phyloP scores from a whole-genome alignment of 805 yeast genomes.

The Brettanomyces sp. region DNA sequence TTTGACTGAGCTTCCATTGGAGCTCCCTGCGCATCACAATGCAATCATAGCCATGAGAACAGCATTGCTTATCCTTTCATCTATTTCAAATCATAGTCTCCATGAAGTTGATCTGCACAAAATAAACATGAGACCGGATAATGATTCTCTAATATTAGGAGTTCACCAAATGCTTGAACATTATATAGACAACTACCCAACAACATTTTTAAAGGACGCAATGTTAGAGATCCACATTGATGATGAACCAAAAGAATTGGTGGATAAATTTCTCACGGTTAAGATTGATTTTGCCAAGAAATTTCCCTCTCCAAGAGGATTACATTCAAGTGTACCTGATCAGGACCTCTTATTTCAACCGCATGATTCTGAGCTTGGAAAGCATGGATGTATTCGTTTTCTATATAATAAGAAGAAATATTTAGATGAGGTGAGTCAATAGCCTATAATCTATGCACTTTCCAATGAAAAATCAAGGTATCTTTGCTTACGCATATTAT shows the following conservation, averaged over 20 bases:
- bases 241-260: slow-evolving; percentile 15
- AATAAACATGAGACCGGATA: slow-evolving; percentile 2
- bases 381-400: slow-evolving; percentile 24
- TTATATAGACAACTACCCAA: slow-evolving; percentile 21
- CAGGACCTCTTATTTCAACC: slow-evolving; percentile 18
- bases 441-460: background rate
- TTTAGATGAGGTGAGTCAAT: slow-evolving; percentile 14
- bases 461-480: slow-evolving; percentile 31
- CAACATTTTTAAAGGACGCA: slow-evolving; percentile 16
- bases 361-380: slow-evolving; percentile 23
- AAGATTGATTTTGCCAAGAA: slow-evolving; percentile 19
- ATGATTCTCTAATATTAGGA: slow-evolving; percentile 6
- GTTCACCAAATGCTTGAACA: slow-evolving; percentile 22
- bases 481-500: slow-evolving; percentile 57
- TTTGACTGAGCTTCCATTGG: slow-evolving; percentile 58
- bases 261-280: slow-evolving; percentile 20
- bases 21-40: slow-evolving; percentile 65
- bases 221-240: slow-evolving; percentile 12
- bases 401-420: slow-evolving; percentile 21
- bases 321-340: background rate
- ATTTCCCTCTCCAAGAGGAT: background rate
- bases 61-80: slow-evolving; percentile 27
- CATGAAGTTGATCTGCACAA: slow-evolving; percentile 6
- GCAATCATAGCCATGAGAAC: slow-evolving; percentile 62
- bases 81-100: slow-evolving; percentile 6